Evolutionary conservation across 2,329 filamentous ascomycete genomes (phyloP).

Genomic region (Capronia epimyces): DNA sequence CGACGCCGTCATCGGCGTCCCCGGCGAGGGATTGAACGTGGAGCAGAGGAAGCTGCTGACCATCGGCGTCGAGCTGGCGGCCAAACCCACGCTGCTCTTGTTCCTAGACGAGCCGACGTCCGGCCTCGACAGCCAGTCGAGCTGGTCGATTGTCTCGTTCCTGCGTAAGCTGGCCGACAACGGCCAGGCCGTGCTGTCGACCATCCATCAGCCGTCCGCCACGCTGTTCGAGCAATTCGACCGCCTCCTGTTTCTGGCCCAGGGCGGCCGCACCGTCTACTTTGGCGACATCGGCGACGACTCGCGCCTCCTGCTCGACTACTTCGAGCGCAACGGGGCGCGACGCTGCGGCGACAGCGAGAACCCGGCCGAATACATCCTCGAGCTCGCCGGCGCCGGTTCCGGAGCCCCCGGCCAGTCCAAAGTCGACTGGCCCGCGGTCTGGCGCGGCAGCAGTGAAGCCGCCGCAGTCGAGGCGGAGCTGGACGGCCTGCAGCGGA

Average conservation of each 20-base stretch:
- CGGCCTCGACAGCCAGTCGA: conserved; percentile 59
- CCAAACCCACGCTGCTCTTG: conserved; percentile 60
- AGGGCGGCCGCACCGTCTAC: conserved; percentile 71
- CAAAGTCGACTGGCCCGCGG: conserved; percentile 54
- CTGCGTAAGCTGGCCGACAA: conserved; percentile 54
- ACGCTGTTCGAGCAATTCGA: conserved; percentile 56
- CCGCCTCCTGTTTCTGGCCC: conserved; percentile 68
- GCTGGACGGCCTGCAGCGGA: conserved; percentile 47
- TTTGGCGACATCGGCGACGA: conserved; percentile 73
- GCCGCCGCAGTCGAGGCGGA: conserved; percentile 51
- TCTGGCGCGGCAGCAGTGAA: conserved; percentile 57
- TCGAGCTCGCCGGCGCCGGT: conserved; percentile 51
- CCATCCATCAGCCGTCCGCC: conserved; percentile 53
- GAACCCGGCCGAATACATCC: conserved; percentile 71
- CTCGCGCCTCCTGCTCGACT: conserved; percentile 55
- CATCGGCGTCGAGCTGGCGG: conserved; percentile 80
- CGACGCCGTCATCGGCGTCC: conserved; percentile 82
- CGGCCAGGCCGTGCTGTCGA: conserved; percentile 51
- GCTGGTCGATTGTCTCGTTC: conserved; percentile 59
- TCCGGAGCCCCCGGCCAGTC: conserved; percentile 34
- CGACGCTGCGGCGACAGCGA: conserved; percentile 54
- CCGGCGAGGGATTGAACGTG: conserved; percentile 63
- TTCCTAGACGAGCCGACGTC: conserved; percentile 60
- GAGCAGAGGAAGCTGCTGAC: conserved; percentile 71
- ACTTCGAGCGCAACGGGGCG: conserved; percentile 70